A percentile compares a stretch with the other conserved stretches of the same genome.
Conservation (phyloP, 108 stramenopile species). For the Craspedostauros australis region DNA sequence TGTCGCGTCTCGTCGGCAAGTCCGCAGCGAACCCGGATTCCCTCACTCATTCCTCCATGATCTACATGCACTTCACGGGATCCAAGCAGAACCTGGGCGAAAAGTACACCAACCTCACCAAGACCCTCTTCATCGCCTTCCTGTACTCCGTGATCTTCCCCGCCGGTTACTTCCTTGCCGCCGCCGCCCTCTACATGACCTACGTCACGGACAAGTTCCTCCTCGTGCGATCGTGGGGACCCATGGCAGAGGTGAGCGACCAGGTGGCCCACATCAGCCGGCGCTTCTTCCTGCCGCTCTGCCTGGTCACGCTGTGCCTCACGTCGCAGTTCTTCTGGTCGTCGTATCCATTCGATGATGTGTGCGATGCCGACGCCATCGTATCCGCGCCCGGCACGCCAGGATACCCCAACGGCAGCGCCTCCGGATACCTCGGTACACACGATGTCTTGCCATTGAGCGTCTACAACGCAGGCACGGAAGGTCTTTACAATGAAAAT, state of each 20-base stretch:
- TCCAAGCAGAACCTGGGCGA: constrained; percentile 7
- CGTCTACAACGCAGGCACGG: no score
- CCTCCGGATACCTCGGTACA: no score
- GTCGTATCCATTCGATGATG: no score
- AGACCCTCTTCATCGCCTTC: constrained; percentile 12
- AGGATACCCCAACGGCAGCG: constrained; percentile 14
- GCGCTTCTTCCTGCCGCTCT: constrained; percentile 4
- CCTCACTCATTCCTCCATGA: background rate
- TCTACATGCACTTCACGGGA: constrained; percentile 8
- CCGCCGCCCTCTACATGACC: background rate
- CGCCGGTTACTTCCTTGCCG: constrained; percentile 5
- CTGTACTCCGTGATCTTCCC: constrained; percentile 15
- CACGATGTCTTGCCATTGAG: no score
- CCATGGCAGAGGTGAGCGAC: background rate
- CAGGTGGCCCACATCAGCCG: constrained; percentile 5
- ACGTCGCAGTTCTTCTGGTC: no score
- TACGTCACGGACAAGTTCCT: constrained; percentile 15
- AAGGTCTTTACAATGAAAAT: no score
- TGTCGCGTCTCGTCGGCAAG: constrained; percentile 12
- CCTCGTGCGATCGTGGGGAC: constrained; percentile 9
- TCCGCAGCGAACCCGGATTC: no score
- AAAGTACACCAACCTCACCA: constrained; percentile 18
- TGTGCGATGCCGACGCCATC: constrained; percentile 8
- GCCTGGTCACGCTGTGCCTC: no score
- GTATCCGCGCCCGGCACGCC: constrained; percentile 1